Base-by-base conservation (phyloP, 2,329 filamentous ascomycete genomes). In the Botrytis hyacinthi region DNA sequence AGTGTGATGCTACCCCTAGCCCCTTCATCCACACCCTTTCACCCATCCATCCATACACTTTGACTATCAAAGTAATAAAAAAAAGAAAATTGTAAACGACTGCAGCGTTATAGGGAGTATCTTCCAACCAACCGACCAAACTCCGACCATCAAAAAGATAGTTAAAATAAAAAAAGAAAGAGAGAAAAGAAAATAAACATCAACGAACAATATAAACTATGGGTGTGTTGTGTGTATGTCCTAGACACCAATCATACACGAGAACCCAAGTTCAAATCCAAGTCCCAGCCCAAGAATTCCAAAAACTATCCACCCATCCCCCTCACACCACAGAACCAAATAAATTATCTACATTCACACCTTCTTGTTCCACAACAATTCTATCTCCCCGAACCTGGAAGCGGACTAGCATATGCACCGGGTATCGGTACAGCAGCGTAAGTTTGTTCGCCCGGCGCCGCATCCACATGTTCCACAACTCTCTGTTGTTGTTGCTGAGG, bases 381-480 rank as follows among this genome's bases (percentile, higher is more conserved):
- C 59, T 40, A 61, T n/a, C 59, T 18, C 1, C 81, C 14, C 84
- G 84, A 48, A 29, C 73, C 37, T 5, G 75, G 69, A 8, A 87
- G 86, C 79, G 84, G 87, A 82, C 85, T 87, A 73, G 89, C 78
- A 81, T 98, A 98, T 0, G 94, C 93, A 9, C 92, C 93, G 0
- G 95, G 95, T 74, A 98, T 97, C 0, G 95, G 93, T 46, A 98
- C 95, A 35, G 91, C 85, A 20, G 91, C 95, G 82, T 97, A 98
- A 67, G 90, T 89, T 78, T 92, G 89, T 86, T 98, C 95, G 66
- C 94, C 92, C 0, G 92, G 90, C 16, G 92, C 92, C 40, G 90
- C 87, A 18, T 87, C 88, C 29, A 90, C 90, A 77, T 93, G 92
- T 68, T 90, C 86, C 77, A 91, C 78, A 87, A 85, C 68, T 82